Evolutionary conservation across 225 moss, liverwort and hornwort species (phyloP).

Genomic region (Polytrichum commune): DNA sequence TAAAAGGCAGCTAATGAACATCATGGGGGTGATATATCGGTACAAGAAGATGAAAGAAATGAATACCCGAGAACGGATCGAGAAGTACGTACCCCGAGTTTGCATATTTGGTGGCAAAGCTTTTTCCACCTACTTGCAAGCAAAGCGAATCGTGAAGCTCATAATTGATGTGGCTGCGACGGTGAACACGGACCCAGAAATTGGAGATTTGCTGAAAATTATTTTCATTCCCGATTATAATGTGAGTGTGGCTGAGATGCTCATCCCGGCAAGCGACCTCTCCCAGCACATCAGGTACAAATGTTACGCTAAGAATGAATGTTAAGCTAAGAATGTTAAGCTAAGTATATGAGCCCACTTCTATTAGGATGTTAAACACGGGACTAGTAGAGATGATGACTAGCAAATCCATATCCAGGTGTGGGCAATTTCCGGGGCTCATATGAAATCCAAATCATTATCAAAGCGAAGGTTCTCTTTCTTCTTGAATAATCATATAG

Average conservation of each 20-base stretch:
- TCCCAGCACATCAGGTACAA: conserved; percentile 90
- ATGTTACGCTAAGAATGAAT: too few relatives aligned
- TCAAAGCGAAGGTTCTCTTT: too few relatives aligned
- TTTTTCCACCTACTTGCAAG: conserved; percentile 89
- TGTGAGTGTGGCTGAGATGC: conserved; percentile 95
- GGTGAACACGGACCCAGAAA: conserved; percentile 79
- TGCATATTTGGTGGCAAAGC: conserved; percentile 97
- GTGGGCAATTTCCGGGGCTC: too few relatives aligned
- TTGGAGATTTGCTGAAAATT: conserved; percentile 88
- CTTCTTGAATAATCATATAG: too few relatives aligned
- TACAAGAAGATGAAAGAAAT: conserved; percentile 94
- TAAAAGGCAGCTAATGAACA: conserved; percentile 95
- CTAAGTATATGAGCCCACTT: too few relatives aligned
- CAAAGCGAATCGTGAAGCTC: conserved; percentile 86
- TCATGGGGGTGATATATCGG: conserved; percentile 87
- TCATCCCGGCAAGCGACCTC: conserved; percentile 93
- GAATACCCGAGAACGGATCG: conserved; percentile 53
- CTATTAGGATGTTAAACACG: too few relatives aligned
- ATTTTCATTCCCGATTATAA: conserved; percentile 91
- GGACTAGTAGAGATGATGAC: too few relatives aligned
- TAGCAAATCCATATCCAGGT: too few relatives aligned
- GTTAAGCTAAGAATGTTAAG: too few relatives aligned
- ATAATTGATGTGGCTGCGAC: conserved; percentile 74
- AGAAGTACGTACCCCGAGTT: conserved; percentile 86
- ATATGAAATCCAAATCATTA: too few relatives aligned